Evolutionary conservation across 148 eudicot species (phyloP), one percentile per base, ranked within the genome.

Genomic region (Mesembryanthemum crystallinum): DNA sequence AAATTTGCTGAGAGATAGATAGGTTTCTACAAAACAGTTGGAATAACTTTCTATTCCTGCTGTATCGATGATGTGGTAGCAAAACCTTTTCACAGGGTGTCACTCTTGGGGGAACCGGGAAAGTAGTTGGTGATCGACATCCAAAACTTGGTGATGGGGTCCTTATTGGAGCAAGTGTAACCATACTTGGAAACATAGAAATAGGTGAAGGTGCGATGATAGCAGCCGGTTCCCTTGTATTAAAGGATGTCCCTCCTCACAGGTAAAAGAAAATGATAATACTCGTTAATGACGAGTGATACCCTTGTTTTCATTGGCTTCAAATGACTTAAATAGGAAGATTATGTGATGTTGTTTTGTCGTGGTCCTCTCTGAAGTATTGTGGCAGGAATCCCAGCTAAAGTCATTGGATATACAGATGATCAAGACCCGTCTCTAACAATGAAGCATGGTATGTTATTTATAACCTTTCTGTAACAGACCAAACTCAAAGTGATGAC

Each of bases 151-250:
- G 89, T 64, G 85, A 86, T 83, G 91, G 91, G 49, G 91, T 86
- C 28, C 82, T 88, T 13, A 81, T 86, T 73, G 91, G 91, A 84
- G 89, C 91, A 25, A 73, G 88, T 77, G 91, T 85, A 4, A 85
- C 81, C 73, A 85, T 88, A 78, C 84, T 88, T 18, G 91, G 91
- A 57, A 86, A 86, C 71, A 81, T 88, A 67, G 79, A 39, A 72
- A 79, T 88, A 51, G 91, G 91, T 51, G 86, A 88, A 81, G 91
- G 89, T 55, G 91, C 91, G 61, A 88, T 88, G 91, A 51, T 88
- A 64, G 91, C 89, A 74, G 86, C 91, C 69, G 86, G 89, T 74
- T 86, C 91, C 45, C 85, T 88, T 76, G 89, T 88, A 27, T 58
- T 88, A 49, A 81, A 88, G 79, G 85, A 86, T 71, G 88, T 86